Evolutionary conservation across 2,329 filamentous ascomycete genomes (phyloP).

Genomic region (Alternaria gaisen): DNA sequence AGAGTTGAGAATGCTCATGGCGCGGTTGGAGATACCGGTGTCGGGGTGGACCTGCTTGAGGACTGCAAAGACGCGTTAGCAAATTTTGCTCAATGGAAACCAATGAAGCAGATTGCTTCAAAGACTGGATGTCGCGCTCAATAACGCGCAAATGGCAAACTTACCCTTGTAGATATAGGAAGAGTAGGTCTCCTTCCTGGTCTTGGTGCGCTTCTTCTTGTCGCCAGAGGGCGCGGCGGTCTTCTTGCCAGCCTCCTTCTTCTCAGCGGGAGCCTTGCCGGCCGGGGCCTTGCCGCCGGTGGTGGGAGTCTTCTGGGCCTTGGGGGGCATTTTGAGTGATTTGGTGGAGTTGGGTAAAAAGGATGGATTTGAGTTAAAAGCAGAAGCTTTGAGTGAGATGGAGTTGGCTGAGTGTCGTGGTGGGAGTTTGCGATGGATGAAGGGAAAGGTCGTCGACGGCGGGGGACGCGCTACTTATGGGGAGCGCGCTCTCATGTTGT

Average conservation of each 20-base stretch:
- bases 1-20: conserved; percentile 99
- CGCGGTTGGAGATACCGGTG: conserved; percentile 99
- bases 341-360: conserved; percentile 19
- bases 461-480: conserved; percentile 55
- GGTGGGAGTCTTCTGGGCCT: conserved; percentile 98
- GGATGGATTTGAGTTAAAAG: conserved; percentile 20
- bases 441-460: conserved; percentile 49
- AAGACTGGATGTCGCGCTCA: conserved; percentile 11
- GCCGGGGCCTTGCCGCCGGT: conserved; percentile 91
- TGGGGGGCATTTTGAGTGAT: conserved; percentile 83
- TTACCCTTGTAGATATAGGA: conserved; percentile 99
- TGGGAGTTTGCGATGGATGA: conserved; percentile 55
- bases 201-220: conserved; percentile 99
- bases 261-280: conserved; percentile 85
- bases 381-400: conserved; percentile 26
- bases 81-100: conserved; percentile 9
- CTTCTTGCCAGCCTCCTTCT: conserved; percentile 99
- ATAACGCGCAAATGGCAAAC: conserved; percentile 43
- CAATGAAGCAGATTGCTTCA: not conserved
- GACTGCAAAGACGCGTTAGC: conserved; percentile 67
- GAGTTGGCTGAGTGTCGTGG: conserved; percentile 32
- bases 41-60: conserved; percentile 99
- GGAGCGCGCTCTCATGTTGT: conserved; percentile 52
- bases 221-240: conserved; percentile 89
- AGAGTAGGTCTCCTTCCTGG: conserved; percentile 99